Evolutionary conservation across 2,329 filamentous ascomycete genomes (phyloP), one percentile per base, ranked within the genome.

Genomic region (Endocalyx cinctus): DNA sequence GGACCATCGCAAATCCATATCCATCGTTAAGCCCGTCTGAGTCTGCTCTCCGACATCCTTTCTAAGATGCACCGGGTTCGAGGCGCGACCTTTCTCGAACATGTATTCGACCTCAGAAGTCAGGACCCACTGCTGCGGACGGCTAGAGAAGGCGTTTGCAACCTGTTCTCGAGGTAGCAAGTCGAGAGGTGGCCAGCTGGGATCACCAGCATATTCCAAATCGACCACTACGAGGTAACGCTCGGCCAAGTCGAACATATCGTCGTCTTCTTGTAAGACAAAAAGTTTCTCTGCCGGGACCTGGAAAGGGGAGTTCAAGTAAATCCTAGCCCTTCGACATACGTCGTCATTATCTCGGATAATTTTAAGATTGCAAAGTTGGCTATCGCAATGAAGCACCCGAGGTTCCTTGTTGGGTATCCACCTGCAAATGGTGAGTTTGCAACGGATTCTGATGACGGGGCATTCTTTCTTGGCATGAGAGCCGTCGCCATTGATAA

Each of bases 321-420:
- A 64, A 17, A 77, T 58, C 29, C 68, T 64, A 10, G 70, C 66
- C 37, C 72, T 63, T 18, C 59, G 62, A 27, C 66, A 62, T 31
- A 63, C 61, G 17, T 63, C 67, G 31, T 64, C 59, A 3, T 67
- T 57, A 23, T 70, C 70, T 43, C 68, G 66, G 47, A 66, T 70
- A 4, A 71, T 59, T 32, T 62, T 67, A 40, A 79, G 57, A 27
- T 66, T 65, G 55, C 74, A 77, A 7, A 69, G 54, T 47, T 77
- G 71, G 40, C 66, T 74, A 46, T 74, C 66, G 42, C 71, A 72
- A 46, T 74, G 64, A 37, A 78, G 51, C 6, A 73, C 57, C 32
- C 65, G 59, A 17, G 58, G 49, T 38, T 59, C 55, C 29, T 55
- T 60, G 13, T 50, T 50, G 12, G 35, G 32, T 12, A 51, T 54